Evolutionary conservation across 768 basidiomycete genomes (phyloP), one percentile per base, ranked within the genome.

Genomic region (Naganishia vaughanmartiniae): DNA sequence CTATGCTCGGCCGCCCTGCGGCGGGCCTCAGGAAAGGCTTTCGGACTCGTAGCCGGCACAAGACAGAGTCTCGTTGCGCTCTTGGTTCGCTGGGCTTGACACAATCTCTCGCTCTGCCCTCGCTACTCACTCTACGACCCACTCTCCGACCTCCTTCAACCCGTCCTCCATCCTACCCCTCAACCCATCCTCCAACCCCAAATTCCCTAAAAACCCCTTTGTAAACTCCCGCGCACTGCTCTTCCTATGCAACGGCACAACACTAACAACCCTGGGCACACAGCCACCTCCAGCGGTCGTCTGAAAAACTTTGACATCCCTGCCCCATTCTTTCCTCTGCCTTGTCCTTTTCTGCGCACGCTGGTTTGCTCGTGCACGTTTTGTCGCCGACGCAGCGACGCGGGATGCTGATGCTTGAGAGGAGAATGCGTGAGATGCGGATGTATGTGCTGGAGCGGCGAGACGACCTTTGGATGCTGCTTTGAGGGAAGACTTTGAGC

Each of bases 311-410:
- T 93, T 92, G 0, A 85, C 83, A 81, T 97, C 93, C 77, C 92
- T 92, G 69, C 92, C 89, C 31, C 89, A 88, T 76, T 93, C 92
- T 68, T 89, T 86, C 73, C 93, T 85, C 78, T 94, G 92, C 21
- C 88, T 77, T 66, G 90, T 88, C 30, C 87, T 83, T 78, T 94
- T 91, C 6, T 89, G 85, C 0, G 80, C 79, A 34, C 80, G 75
- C 60, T 80, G 73, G 65, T 75, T 79, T 56, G 78, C 67, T 46
- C 80, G 66, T 33, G 76, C 74, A 46, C 75, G 76, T 73, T 81
- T 81, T 4, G 76, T 73, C 26, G 53, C 74, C 14, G 71, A 74
- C 17, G 70, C 55, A 54, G 85, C 83, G 55, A 83, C 84, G 77
- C 83, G 86, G 48, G 84, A 81, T 39, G 57, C 54, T 3, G 42